These are phyloP conservation scores for Pinus albicaulis DNA, from an alignment of 75 land plant genomes.

Conservation along the genomic window DNA sequence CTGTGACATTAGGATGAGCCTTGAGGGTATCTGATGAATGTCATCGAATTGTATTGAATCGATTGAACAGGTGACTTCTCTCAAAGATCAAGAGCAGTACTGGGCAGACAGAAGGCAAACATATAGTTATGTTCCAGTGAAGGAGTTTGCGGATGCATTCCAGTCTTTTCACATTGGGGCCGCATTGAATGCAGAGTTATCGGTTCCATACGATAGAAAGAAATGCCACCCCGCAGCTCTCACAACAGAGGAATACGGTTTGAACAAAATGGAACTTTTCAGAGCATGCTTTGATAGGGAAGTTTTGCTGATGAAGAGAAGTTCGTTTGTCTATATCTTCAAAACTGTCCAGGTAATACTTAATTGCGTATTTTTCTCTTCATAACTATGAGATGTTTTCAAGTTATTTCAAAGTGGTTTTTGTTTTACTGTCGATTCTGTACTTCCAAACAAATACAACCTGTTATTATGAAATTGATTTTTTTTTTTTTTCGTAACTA, in stretches of 20 bases:
- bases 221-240: conserved; percentile 78
- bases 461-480: too few species aligned
- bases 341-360: conserved; percentile 41
- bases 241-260: conserved; percentile 44
- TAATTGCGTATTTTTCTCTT: too few species aligned
- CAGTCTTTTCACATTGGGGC: conserved; percentile 63
- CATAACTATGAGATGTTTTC: too few species aligned
- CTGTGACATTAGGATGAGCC: neutral
- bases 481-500: too few species aligned
- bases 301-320: conserved; percentile 61
- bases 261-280: conserved; percentile 52
- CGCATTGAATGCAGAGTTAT: conserved; percentile 40
- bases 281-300: conserved; percentile 57
- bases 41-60: too few species aligned
- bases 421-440: too few species aligned
- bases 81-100: conserved; percentile 87
- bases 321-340: conserved; percentile 63
- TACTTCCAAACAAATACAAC: too few species aligned
- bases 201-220: conserved; percentile 55
- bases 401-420: too few species aligned
- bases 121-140: conserved; percentile 55
- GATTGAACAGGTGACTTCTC: conserved; percentile 70
- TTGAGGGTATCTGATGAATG: neutral
- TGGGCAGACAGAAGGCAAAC: conserved; percentile 55
- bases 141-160: conserved; percentile 74